Evolutionary conservation across 495 filamentous ascomycete genomes (phyloP), one percentile per base, ranked within the genome.

Genomic region (Daldinia concentrica): DNA sequence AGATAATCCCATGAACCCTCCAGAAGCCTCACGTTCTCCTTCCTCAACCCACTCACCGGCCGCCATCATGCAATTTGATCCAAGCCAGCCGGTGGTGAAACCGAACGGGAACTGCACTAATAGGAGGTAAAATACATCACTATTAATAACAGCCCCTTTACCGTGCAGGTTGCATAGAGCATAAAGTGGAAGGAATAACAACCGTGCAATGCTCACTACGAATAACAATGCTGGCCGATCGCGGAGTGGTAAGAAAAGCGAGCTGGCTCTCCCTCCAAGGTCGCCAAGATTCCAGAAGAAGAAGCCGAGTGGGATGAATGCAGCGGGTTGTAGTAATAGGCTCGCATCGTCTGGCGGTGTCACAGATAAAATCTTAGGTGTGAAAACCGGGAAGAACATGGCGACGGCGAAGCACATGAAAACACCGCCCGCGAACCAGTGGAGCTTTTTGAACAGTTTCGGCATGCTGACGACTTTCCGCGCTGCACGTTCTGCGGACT

Each of bases 341-440:
- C 68, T 68, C 19, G 81, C 75, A 4, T 81, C 71, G n/a, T 82
- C 82, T 5, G 78, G 75, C 6, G 86, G 82, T 60, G 83, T 81
- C 6, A 95, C 89, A 3, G 92, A 94, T 27, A 89, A 70, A 71
- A 98, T 94, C 74, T 90, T 85, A 58, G 90, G 86, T 0, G 95
- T 98, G 81, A 93, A 97, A 45, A 98, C 92, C 0, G 95, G 95
- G 79, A 94, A 98, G 68, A 93, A 86, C 96, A 99, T 98, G 36
- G 95, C 93, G 27, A 97, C 80, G 43, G 82, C 79, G 76, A 97
- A 98, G 75, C 88, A 92, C 56, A 93, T 69, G 77, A 92, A 93
- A 24, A 97, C 89, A 0, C 92, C 84, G 34, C 83, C 78, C 1
- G 92, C 84, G 12, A 92, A 79, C 84, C 89, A 94, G 72, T 84